Evolutionary conservation across 2,329 filamentous ascomycete species (phyloP).

Genomic region (Aspergillus quadrilineatus): DNA sequence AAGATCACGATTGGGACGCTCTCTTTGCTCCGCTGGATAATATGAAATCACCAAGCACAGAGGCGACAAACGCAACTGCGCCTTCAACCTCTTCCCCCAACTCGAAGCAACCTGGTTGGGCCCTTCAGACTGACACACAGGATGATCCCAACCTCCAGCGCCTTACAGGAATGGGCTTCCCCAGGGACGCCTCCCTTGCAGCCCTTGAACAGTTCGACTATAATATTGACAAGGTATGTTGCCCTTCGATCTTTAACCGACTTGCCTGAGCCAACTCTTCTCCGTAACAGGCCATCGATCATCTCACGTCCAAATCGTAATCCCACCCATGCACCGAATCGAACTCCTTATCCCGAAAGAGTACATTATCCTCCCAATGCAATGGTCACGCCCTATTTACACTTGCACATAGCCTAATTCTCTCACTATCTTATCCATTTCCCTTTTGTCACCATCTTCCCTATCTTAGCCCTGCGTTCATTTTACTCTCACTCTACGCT

Average conservation of each 20-base stretch:
- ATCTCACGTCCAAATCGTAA: conserved; percentile 44
- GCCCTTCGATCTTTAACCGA: neutral
- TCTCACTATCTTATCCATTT: conserved; percentile 2
- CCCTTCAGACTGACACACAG: conserved; percentile 71
- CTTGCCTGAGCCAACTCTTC: neutral
- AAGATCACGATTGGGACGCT: conserved; percentile 84
- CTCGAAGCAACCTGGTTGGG: conserved; percentile 57
- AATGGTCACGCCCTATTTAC: conserved; percentile 3
- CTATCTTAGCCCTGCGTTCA: conserved; percentile 8
- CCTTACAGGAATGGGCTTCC: conserved; percentile 85
- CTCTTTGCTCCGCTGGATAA: conserved; percentile 80
- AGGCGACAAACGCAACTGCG: conserved; percentile 19
- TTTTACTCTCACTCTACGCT: conserved; percentile 1
- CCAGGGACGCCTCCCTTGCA: conserved; percentile 67
- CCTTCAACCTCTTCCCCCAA: conserved; percentile 5
- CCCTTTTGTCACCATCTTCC: conserved; percentile 10
- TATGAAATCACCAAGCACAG: conserved; percentile 24
- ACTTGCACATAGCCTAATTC: conserved; percentile 16
- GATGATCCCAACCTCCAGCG: conserved; percentile 91
- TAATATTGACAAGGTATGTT: conserved; percentile 84
- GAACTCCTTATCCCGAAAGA: neutral
- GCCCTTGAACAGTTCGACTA: conserved; percentile 95
- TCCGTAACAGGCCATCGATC: conserved; percentile 37
- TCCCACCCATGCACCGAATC: neutral
- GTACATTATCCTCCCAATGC: neutral